Conservation (phyloP, 345 rosid genomes). For the Corymbia maculata region DNA sequence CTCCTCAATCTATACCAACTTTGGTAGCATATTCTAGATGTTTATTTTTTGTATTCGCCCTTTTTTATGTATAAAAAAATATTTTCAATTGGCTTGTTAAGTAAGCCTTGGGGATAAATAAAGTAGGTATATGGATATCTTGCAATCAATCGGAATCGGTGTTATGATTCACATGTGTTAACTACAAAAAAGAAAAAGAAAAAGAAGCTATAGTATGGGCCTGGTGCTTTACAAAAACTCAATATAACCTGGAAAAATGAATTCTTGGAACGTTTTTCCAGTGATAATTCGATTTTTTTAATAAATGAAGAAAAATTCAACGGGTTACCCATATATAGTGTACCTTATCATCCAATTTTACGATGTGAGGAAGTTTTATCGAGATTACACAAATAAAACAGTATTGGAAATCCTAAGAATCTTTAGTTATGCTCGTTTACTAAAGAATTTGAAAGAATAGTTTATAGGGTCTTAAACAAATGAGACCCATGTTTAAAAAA, state of each 20-base stretch:
- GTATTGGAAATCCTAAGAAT: not conserved
- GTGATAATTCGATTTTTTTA: not conserved
- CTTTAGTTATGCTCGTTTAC: not conserved
- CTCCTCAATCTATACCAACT: not conserved
- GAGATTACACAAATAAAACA: not conserved
- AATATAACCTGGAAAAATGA: not conserved
- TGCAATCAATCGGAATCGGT: not conserved
- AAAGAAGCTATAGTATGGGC: not conserved
- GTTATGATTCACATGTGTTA: not conserved
- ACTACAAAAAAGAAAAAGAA: not conserved
- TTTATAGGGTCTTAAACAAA: not conserved
- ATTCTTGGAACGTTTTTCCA: not conserved
- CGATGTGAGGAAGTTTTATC: not conserved
- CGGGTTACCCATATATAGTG: not conserved
- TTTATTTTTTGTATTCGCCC: not conserved
- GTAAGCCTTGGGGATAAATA: not conserved
- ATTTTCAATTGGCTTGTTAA: not conserved
- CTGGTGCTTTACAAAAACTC: not conserved
- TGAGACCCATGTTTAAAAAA: not conserved
- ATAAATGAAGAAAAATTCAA: not conserved
- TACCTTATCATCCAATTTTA: not conserved
- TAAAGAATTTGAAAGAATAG: not conserved
- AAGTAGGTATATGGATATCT: not conserved
- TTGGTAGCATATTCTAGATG: not conserved
- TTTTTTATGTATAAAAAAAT: not conserved